Evolutionary conservation across 768 basidiomycete species (phyloP), one percentile per base, ranked within the genome.

Genomic region (Leccinellum albellum): DNA sequence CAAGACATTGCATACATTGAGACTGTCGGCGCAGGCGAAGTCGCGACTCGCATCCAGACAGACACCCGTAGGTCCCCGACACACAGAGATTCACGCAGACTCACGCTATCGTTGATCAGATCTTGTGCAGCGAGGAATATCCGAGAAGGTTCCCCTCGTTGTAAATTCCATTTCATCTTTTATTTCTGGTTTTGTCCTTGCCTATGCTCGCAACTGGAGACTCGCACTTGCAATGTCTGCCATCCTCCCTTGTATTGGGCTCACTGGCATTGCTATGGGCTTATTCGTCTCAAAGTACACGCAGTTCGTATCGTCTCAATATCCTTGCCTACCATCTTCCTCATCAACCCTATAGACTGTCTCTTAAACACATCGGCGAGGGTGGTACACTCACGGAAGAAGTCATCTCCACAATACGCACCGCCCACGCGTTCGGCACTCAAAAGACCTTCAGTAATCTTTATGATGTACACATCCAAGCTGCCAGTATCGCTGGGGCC

Each of bases 1-100:
- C 95, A 97, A 66, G 86, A 92, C 58, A 86, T 95, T 61, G 86
- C 87, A 14, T 97, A 82, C 75, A 96, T 97, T 66, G 95, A 98
- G 69, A 83, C 86, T 20, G 82, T 96, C 54, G 94, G 95, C 37
- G 88, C 94, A 5, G 95, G 95, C 56, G 95, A 97, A 68, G 87
- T 98, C 20, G 88, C 95, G 0, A 96, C 94, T 10, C 85, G 94
- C 45, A 97, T 97, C 60, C 88, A 91, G 69, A 90, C 89, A 0
- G 89, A 91, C n/a, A 91, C 88, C 23, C 91, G 89, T 89, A 67
- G 60, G 84, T 75, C 12, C 10, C 9, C 37, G 37, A n/a, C 37
- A n/a, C 17, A 9, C 37, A 37, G 17, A 37, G 37, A 21, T 6
- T 23, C 54, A 17, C 48, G 28, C 54, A 7, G 2, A 32, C 35